Evolutionary conservation across 2,329 filamentous ascomycete genomes (phyloP), one percentile per base, ranked within the genome.

Genomic region (Aureobasidium sp.): DNA sequence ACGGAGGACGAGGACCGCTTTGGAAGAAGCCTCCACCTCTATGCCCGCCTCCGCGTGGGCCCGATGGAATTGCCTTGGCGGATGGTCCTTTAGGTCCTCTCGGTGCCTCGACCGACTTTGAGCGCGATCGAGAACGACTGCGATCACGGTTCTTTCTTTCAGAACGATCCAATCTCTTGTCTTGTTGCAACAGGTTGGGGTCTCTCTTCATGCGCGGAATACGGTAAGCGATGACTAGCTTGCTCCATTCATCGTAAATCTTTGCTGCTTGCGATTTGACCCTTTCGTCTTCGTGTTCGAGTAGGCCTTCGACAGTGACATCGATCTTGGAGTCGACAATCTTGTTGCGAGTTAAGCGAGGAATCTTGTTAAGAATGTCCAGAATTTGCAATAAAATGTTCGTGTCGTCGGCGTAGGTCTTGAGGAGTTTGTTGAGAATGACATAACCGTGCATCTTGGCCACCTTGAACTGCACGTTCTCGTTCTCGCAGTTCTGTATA

Each of bases 401-500:
- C 73, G 87, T 82, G 72, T 97, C 94, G n/a, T 91, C 88, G 65
- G 86, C 85, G 80, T 93, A 99, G 29, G 88, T 87, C 66, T 85
- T 86, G 60, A 99, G 81, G 6, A 90, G 89, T 35, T 89, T 90
- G 73, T 94, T 96, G 65, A 99, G 79, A 66, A 97, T 96, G 71
- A 93, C 89, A 73, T 99, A 99, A 58, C 93, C 94, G 78, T 97
- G 94, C 88, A 97, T 95, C 69, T 90, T 90, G 71, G 97, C 89
- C 42, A 97, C 91, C 58, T 88, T 86, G 74, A 94, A 90, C 64
- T 90, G 85, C 61, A 97, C 90, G 65, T 86, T 86, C 70, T 96
- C 91, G 68, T 97, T 91, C 53, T 93, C 84, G 71, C 89, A 92
- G 44, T 84, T 83, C 74, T 96, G 90, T 65, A 99, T 91, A 58